Base-by-base conservation (phyloP, 164 flowering plant species). In the Vitis amurensis region DNA sequence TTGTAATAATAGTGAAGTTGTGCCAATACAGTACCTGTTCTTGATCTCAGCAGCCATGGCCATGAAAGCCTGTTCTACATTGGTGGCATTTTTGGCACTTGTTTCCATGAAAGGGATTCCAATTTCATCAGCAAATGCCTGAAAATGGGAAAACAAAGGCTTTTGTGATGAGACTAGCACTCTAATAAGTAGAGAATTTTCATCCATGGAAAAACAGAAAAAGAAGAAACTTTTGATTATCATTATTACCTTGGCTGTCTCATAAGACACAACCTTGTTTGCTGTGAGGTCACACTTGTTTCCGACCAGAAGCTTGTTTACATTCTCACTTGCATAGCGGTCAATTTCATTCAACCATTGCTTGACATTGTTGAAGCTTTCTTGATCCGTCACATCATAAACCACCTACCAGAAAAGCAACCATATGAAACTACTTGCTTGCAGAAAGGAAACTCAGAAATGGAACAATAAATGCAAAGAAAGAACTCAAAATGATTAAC, bases 341-440 rank as follows among this genome's bases (percentile, higher is more conserved):
- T 78, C 84, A 67, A 81, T 90, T 76, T 90, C 94, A 76, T 79
- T 90, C 79, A 89, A 77, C 94, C 93, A 91, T 76, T 89, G 91
- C 78, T 87, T 87, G 49, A 91, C 96, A 77, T 91, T 91, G 82
- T 91, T 91, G 71, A 91, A 91, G 79, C 96, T 91, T 72, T 91
- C 96, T 75, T 85, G 87, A 71, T 91, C 97, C 31, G 97, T 91
- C 47, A 89, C 93, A 81, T 91, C 97, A 76, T 91, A 91, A 51
- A 89, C 93, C 44, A 91, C 89, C 97, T 91, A 73, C 64, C 57
- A 44, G 44, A 64, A 58, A 77, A 60, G 14, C 50, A 58, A 66
- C 29, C 64, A 67, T 11, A 67, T 68, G 1, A 72, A 76, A 27
- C 16, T 11, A 55, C 16, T 50, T 31, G 5, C 4, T 23, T 23